phyloP scores from a whole-genome alignment of 2,329 filamentous ascomycete species.

The Clarireedia paspali region DNA sequence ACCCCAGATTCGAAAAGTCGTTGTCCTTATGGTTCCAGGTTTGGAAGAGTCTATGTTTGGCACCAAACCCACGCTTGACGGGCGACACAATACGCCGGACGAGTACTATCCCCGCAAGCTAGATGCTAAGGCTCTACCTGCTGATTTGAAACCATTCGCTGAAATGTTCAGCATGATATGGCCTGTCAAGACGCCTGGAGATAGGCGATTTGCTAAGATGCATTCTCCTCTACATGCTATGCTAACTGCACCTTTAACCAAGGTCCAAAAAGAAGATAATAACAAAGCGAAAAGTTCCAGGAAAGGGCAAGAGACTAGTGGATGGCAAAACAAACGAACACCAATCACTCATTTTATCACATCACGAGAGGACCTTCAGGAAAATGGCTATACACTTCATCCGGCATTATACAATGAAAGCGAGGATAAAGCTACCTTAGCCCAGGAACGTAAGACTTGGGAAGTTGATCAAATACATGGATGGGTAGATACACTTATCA shows the following conservation, averaged over 20 bases:
- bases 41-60: conserved; percentile 87
- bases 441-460: conserved; percentile 42
- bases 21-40: conserved; percentile 86
- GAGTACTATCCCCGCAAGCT: conserved; percentile 52
- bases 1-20: conserved; percentile 66
- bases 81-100: conserved; percentile 41
- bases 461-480: conserved; percentile 49
- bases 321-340: conserved; percentile 68
- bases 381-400: conserved; percentile 80
- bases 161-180: conserved; percentile 83
- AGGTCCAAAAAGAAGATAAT: conserved; percentile 51
- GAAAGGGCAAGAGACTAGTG: conserved; percentile 53
- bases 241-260: conserved; percentile 64
- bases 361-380: conserved; percentile 63
- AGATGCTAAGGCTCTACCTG: conserved; percentile 42
- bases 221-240: conserved; percentile 84
- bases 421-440: conserved; percentile 45
- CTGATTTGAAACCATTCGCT: conserved; percentile 57
- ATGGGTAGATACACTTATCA: conserved; percentile 75
- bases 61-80: conserved; percentile 29
- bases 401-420: conserved; percentile 60
- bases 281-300: conserved; percentile 47
- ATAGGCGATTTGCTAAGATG: conserved; percentile 71
- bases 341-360: conserved; percentile 75
- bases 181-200: conserved; percentile 82